Conservation (phyloP, 371 early-diverging fungal species). For the Mucor circinelloides region DNA sequence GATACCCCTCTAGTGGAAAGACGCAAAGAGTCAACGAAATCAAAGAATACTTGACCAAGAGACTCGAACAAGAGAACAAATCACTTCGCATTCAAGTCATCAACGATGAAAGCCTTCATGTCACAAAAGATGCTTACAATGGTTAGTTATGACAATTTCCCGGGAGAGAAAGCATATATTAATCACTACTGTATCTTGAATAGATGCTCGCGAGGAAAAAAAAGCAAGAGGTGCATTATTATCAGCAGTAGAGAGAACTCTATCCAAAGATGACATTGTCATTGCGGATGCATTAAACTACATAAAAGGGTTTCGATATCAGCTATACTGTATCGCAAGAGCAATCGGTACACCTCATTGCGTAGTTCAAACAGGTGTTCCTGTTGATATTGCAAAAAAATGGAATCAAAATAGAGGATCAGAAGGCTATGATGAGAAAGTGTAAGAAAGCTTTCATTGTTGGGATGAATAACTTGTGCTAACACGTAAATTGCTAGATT, state of each 20-base stretch:
- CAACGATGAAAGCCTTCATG: constrained; percentile 77
- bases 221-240: constrained; percentile 87
- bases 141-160: constrained; percentile 33
- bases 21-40: constrained; percentile 81
- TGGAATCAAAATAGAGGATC: constrained; percentile 62
- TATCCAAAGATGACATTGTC: constrained; percentile 82
- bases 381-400: constrained; percentile 59
- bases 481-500: constrained; percentile 45
- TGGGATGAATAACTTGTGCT: no score
- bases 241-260: constrained; percentile 86
- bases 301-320: constrained; percentile 98
- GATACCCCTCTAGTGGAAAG: constrained; percentile 92
- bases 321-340: constrained; percentile 91
- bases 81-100: constrained; percentile 66
- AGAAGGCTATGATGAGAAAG: constrained; percentile 56
- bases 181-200: not conserved
- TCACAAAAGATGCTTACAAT: constrained; percentile 66
- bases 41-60: constrained; percentile 59
- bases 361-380: constrained; percentile 78
- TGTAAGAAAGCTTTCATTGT: constrained; percentile 28
- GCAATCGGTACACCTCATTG: constrained; percentile 90
- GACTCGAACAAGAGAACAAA: constrained; percentile 52
- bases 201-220: constrained; percentile 81
- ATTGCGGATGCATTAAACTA: constrained; percentile 95
- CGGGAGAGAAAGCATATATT: not conserved